A percentile compares a stretch with the other conserved stretches of the same genome.
phyloP scores from a whole-genome alignment of 208 protist species.

The Crithidia brevicula region DNA sequence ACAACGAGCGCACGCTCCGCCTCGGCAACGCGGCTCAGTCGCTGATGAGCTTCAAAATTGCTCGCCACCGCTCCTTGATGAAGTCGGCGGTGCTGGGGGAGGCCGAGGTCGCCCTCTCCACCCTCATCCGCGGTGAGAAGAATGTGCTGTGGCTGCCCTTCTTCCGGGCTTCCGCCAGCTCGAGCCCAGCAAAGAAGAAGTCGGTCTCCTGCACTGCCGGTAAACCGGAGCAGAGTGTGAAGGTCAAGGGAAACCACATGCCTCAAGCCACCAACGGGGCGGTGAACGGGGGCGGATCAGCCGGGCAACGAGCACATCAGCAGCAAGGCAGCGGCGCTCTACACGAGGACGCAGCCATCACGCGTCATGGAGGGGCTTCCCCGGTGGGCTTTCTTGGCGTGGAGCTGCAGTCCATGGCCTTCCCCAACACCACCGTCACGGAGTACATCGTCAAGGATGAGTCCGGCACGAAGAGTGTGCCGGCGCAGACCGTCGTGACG shows the following conservation, averaged over 20 bases:
- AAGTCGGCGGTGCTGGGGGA: constrained; percentile 43
- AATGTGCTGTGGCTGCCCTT: constrained; percentile 80
- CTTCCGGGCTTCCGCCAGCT: constrained; percentile 17
- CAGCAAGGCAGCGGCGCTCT: not conserved
- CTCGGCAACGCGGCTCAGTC: constrained; percentile 53
- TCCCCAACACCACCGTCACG: constrained; percentile 52
- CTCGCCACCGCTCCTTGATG: constrained; percentile 42
- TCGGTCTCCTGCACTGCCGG: constrained; percentile 1
- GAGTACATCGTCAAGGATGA: constrained; percentile 39
- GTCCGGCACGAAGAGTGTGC: constrained; percentile 18
- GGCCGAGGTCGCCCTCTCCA: constrained; percentile 57
- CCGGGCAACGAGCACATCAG: constrained; percentile 3
- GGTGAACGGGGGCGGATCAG: not conserved
- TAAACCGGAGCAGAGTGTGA: constrained; percentile 10
- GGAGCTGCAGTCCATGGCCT: constrained; percentile 77
- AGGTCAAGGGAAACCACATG: constrained; percentile 38
- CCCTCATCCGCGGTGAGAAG: constrained; percentile 58
- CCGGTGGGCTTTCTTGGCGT: constrained; percentile 59
- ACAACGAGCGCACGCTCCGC: constrained; percentile 65
- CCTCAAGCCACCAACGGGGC: constrained; percentile 1
- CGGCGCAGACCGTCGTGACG: constrained; percentile 44
- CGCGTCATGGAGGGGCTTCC: not conserved
- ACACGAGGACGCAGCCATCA: not conserved
- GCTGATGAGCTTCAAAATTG: constrained; percentile 60
- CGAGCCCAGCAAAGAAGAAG: not conserved